Conservation (phyloP, 2,329 filamentous ascomycete species). For the Dothistroma pini region DNA sequence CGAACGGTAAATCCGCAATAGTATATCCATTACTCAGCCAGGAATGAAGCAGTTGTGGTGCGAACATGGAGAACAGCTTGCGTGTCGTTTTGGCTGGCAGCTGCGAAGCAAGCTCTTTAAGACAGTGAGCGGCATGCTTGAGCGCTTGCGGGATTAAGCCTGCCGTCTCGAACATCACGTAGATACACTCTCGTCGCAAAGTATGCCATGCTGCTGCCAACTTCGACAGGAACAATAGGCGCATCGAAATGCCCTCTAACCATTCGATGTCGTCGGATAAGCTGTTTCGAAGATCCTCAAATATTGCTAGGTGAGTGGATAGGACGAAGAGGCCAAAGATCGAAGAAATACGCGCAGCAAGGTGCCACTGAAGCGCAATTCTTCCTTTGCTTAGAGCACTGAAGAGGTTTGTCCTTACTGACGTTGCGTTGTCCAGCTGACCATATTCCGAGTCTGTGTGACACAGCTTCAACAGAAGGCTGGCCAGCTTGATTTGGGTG, state of each 20-base stretch:
- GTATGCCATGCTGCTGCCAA: slow-evolving; percentile 83
- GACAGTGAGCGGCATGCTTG: slow-evolving; percentile 68
- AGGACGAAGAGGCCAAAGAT: slow-evolving; percentile 83
- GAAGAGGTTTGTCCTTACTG: slow-evolving; percentile 71
- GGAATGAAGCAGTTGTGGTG: slow-evolving; percentile 83
- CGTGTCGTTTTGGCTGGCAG: slow-evolving; percentile 64
- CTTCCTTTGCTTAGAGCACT: slow-evolving; percentile 63
- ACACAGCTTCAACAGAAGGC: slow-evolving; percentile 67
- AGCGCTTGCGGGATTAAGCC: slow-evolving; percentile 64
- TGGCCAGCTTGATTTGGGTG: slow-evolving; percentile 63
- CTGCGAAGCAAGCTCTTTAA: slow-evolving; percentile 61
- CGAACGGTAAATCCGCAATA: slow-evolving; percentile 72
- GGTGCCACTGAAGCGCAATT: slow-evolving; percentile 69
- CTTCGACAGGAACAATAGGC: slow-evolving; percentile 70
- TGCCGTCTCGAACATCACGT: slow-evolving; percentile 90
- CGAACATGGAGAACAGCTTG: slow-evolving; percentile 77
- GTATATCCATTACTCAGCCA: slow-evolving; percentile 66
- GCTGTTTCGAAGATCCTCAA: slow-evolving; percentile 67
- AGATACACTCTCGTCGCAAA: slow-evolving; percentile 78
- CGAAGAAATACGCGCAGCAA: slow-evolving; percentile 66
- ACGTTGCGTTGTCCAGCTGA: slow-evolving; percentile 41
- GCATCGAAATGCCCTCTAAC: slow-evolving; percentile 78
- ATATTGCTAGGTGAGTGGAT: slow-evolving; percentile 65
- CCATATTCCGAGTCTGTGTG: slow-evolving; percentile 65
- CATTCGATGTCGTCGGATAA: slow-evolving; percentile 65